These are phyloP conservation scores for Hymenoscyphus infarciens DNA, from an alignment of 2,329 filamentous ascomycete genomes.

Conservation along the genomic window DNA sequence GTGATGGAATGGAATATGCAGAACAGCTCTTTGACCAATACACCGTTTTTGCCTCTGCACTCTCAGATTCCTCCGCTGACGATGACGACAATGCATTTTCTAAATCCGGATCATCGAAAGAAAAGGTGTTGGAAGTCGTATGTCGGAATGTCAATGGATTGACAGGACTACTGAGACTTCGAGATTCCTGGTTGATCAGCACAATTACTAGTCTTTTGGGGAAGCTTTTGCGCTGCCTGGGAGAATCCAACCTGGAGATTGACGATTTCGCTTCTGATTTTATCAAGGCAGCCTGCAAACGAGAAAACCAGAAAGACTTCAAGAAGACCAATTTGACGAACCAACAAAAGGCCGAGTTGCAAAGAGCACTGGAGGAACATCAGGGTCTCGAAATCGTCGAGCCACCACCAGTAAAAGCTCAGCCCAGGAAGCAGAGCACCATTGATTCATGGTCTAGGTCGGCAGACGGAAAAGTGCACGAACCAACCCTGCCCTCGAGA, in stretches of 20 bases:
- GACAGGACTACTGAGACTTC: constrained; percentile 83
- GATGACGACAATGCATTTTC: constrained; percentile 29
- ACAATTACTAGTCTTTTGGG: constrained; percentile 79
- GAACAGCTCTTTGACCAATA: constrained; percentile 83
- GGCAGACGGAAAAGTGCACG: constrained; percentile 36
- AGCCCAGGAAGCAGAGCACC: constrained; percentile 53
- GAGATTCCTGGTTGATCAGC: constrained; percentile 79
- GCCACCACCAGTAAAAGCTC: constrained; percentile 43
- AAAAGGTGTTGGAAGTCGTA: constrained; percentile 60
- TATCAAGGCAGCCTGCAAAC: constrained; percentile 63
- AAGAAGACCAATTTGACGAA: constrained; percentile 76
- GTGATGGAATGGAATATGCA: constrained; percentile 92
- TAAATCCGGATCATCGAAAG: constrained; percentile 33
- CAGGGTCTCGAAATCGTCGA: constrained; percentile 50
- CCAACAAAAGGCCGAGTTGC: constrained; percentile 80
- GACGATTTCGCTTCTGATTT: constrained; percentile 55
- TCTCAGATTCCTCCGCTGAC: constrained; percentile 35
- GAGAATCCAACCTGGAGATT: constrained; percentile 71
- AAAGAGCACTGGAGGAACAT: constrained; percentile 58
- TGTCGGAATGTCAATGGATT: constrained; percentile 64
- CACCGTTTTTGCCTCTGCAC: constrained; percentile 63
- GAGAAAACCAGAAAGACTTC: constrained; percentile 50
- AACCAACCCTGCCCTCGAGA: constrained; percentile 27
- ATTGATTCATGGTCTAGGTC: constrained; percentile 62
- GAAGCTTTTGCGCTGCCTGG: constrained; percentile 79